Base-by-base conservation (phyloP, 331 rosid species). In the Stylosanthes scabra region DNA sequence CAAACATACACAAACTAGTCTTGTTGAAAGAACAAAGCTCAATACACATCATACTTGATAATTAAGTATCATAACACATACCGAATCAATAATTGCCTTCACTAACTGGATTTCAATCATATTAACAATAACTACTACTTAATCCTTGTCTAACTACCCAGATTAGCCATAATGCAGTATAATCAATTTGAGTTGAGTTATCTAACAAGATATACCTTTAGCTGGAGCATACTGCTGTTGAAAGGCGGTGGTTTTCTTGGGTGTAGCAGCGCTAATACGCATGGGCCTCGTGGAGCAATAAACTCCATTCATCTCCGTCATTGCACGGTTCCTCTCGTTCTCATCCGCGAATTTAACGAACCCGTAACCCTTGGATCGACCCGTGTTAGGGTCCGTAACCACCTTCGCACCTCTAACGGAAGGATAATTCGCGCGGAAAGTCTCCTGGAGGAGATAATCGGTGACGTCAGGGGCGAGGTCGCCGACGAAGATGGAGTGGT, bases 271-370 rank as follows among this genome's bases (percentile, higher is more conserved):
- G 63, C 98, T 88, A 42, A 90, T 93, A 16, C 97, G 93, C 98
- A 93, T 93, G 1, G 97, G 97, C 80, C 98, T 85, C 29, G 91
- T 88, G 60, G 96, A 88, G 83, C 98, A 93, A 80, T 88, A 93
- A 34, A 86, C 83, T 9, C 98, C 97, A 67, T 93, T 90, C 98
- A 93, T 93, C 76, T 93, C 98, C 7, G 82, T 65, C 98, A 90
- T 93, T 63, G 97, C 96, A 39, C 96, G 97, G 70, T 93, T 93
- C 87, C 97, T 80, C 75, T 93, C 97, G 0, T 67, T 44, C 84
- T 93, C 98, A 47, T 93, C 98, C n/a, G 90, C 74, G 81, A 93
- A 93, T 77, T 93, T 93, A 63, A 93, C 98, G 79, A 93, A 93
- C 8, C 98, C 98, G 31, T 90, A 90, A 9, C 98, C 98, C 77